Evolutionary conservation across 441 rosid genomes (phyloP).

Genomic region (Cnidoscolus chayamansa): DNA sequence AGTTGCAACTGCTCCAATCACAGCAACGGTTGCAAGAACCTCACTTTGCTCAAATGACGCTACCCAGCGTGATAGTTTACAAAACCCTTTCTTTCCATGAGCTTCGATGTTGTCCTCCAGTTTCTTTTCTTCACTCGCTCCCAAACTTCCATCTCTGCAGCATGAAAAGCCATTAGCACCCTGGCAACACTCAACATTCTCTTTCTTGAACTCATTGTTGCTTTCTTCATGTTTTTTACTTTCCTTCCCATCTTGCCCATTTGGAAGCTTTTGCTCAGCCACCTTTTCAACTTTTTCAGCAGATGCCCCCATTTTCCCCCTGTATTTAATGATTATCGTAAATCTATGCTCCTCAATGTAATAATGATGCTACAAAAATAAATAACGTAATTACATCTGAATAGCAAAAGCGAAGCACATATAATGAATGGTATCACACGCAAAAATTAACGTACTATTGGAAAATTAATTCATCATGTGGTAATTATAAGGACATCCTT

Average conservation of each 20-base stretch:
- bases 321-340: conserved; percentile 29
- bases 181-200: conserved; percentile 55
- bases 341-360: conserved; percentile 9
- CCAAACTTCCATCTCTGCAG: conserved; percentile 52
- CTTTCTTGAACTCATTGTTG: conserved; percentile 27
- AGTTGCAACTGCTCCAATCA: conserved; percentile 58
- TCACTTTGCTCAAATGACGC: conserved; percentile 51
- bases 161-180: conserved; percentile 66
- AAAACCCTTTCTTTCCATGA: conserved; percentile 24
- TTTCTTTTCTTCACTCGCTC: conserved; percentile 36
- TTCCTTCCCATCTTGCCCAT: conserved; percentile 41
- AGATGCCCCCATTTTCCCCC: conserved; percentile 70
- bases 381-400: background rate
- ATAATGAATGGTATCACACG: background rate
- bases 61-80: conserved; percentile 39
- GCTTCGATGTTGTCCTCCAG: conserved; percentile 17
- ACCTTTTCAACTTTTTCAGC: conserved; percentile 37
- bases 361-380: background rate
- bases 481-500: background rate
- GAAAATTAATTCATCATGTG: background rate
- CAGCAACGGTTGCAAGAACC: conserved; percentile 47
- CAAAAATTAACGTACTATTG: background rate
- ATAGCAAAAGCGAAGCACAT: background rate
- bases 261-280: conserved; percentile 40
- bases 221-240: conserved; percentile 38